A percentile compares a stretch with the other conserved stretches of the same genome.
Conservation (phyloP, 2,329 filamentous ascomycete genomes). For the Alternaria alternata region DNA sequence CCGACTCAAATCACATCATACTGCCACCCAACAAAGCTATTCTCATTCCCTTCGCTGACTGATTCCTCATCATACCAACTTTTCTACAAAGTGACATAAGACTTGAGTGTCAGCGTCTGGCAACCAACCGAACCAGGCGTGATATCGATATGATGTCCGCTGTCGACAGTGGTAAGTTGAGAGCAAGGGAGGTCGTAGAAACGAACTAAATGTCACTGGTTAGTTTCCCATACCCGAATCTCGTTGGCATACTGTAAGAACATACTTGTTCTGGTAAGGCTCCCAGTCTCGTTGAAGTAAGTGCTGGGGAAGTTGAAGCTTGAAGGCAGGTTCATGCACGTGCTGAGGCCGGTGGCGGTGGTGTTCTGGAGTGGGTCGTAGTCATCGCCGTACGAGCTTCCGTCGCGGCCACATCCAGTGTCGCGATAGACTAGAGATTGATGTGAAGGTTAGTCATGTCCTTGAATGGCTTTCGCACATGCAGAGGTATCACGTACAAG, state of each 20-base stretch:
- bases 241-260: neutral
- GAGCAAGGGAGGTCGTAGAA: slow-evolving; percentile 15
- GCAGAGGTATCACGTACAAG: neutral
- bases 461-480: too few relatives aligned
- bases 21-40: neutral
- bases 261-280: neutral
- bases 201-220: neutral
- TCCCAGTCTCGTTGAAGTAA: slow-evolving; percentile 9
- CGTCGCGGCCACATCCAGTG: slow-evolving; percentile 3
- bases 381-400: slow-evolving; percentile 9
- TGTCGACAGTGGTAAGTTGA: neutral
- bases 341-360: slow-evolving; percentile 4
- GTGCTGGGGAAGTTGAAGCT: slow-evolving; percentile 14
- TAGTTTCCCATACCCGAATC: neutral
- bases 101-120: slow-evolving; percentile 11
- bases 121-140: slow-evolving; percentile 10
- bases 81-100: slow-evolving; percentile 13
- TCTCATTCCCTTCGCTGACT: too few relatives aligned
- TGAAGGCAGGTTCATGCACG: slow-evolving; percentile 10
- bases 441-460: neutral
- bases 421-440: slow-evolving; percentile 6
- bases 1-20: slow-evolving; percentile 1
- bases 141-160: slow-evolving; percentile 13
- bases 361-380: slow-evolving; percentile 6
- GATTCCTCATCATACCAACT: neutral